Conservation (phyloP, 1,284 basidiomycete genomes). For the Phylloporus gajari region DNA sequence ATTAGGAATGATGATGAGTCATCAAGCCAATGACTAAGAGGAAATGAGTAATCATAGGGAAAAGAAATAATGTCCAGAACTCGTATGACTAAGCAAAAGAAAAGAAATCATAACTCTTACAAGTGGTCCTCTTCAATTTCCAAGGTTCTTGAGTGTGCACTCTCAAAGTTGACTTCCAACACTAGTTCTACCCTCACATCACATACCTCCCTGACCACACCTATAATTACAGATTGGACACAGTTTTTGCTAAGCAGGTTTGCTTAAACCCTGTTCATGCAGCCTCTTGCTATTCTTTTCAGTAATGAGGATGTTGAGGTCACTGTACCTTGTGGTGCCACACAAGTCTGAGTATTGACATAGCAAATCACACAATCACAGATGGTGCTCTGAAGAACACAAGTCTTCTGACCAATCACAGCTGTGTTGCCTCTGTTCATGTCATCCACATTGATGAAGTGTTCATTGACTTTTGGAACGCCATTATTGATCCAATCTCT, state of each 20-base stretch:
- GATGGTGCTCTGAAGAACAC: slow-evolving; percentile 35
- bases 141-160: slow-evolving; percentile 21
- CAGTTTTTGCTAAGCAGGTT: slow-evolving; percentile 74
- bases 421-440: slow-evolving; percentile 51
- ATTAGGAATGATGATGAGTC: no score
- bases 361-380: slow-evolving; percentile 34
- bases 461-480: slow-evolving; percentile 81
- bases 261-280: slow-evolving; percentile 53
- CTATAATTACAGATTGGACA: slow-evolving; percentile 56
- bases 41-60: no score
- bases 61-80: no score
- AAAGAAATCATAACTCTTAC: slow-evolving; percentile 29
- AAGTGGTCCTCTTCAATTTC: slow-evolving; percentile 33
- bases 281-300: slow-evolving; percentile 65
- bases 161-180: slow-evolving; percentile 6
- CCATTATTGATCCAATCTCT: slow-evolving; percentile 71
- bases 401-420: slow-evolving; percentile 22
- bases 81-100: no score
- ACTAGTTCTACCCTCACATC: slow-evolving; percentile 28
- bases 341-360: slow-evolving; percentile 33
- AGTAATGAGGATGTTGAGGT: slow-evolving; percentile 70
- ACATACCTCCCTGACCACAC: slow-evolving; percentile 36
- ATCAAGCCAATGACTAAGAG: no score
- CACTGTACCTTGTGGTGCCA: slow-evolving; percentile 53
- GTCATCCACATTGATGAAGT: slow-evolving; percentile 75